Base-by-base conservation (phyloP, 2,329 filamentous ascomycete species). In the Zarea fungicola region DNA sequence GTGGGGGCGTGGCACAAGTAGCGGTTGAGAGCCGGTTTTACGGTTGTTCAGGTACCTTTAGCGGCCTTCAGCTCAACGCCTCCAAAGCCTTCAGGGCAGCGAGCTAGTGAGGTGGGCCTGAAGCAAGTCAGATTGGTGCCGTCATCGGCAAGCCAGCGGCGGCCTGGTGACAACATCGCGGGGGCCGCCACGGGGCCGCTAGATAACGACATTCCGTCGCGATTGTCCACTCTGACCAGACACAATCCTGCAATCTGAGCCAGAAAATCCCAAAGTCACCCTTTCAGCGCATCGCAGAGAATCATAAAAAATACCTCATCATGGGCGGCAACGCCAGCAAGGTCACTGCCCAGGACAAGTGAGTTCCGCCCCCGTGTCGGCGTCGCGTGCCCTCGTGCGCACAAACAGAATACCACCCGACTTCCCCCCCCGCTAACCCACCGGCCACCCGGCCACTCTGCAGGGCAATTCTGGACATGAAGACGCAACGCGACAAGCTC, bases 391-490 rank as follows among this genome's bases (percentile, higher is more conserved):
- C 44, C 37, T 49, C 48, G 52, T 52, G 41, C 48, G n/a, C n/a
- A n/a, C n/a, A n/a, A n/a, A n/a, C n/a, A n/a, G 48, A 29, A 29
- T 14, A 29, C 26, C 26, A 4, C 9, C 5, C 23, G 14, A n/a
- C 21, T 21, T n/a, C 21, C 13, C 28, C 21, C 14, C 9, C 23
- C 18, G 28, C 41, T 44, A 32, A 35, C 40, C n/a, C 34, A 34
- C 54, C 48, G 16, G 22, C 16, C 23, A 14, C 19, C 47, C 39
- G 31, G 23, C 19, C 49, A 49, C 45, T 18, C 34, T n/a, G 10
- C 64, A 96, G 91, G 73, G 92, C 92, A 52, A 96, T 97, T 69
- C 85, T 97, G 62, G 91, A 97, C 71, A 87, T 97, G 73, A 97
- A 97, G 74, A 89, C 83, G 70, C 92, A 97, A 73, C 91, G 93